phyloP scores from a whole-genome alignment of 1,284 basidiomycete genomes.

The Cryptococcus maquisensis region DNA sequence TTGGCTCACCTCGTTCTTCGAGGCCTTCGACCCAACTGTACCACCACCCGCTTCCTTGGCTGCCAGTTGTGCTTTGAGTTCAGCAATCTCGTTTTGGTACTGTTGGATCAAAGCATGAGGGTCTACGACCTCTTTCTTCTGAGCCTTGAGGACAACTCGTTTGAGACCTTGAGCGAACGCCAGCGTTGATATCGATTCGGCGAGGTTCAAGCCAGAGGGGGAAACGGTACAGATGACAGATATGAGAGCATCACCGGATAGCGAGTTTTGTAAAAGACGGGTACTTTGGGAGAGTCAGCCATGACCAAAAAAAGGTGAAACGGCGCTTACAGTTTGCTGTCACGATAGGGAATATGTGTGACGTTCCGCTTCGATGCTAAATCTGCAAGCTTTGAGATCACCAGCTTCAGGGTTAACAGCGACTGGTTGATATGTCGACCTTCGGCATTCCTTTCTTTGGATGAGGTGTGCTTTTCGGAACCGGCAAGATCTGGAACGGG shows the following conservation, averaged over 20 bases:
- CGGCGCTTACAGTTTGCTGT: slow-evolving; percentile 64
- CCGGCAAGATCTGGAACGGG: slow-evolving; percentile 83
- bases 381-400: slow-evolving; percentile 83
- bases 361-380: slow-evolving; percentile 72
- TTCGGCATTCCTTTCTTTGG: slow-evolving; percentile 85
- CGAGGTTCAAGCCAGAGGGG: slow-evolving; percentile 63
- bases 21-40: slow-evolving; percentile 60
- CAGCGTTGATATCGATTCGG: slow-evolving; percentile 77
- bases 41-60: slow-evolving; percentile 47
- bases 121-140: slow-evolving; percentile 88
- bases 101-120: slow-evolving; percentile 82
- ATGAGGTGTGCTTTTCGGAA: slow-evolving; percentile 89
- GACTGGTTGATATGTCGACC: slow-evolving; percentile 82
- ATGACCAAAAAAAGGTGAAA: not conserved
- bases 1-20: slow-evolving; percentile 16
- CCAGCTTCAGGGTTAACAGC: slow-evolving; percentile 79
- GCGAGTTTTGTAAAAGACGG: slow-evolving; percentile 87
- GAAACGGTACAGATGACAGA: slow-evolving; percentile 96
- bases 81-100: slow-evolving; percentile 85
- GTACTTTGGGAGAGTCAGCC: slow-evolving; percentile 53
- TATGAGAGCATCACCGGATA: slow-evolving; percentile 90
- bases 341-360: slow-evolving; percentile 92
- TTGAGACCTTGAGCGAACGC: slow-evolving; percentile 65
- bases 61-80: slow-evolving; percentile 54
- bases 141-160: slow-evolving; percentile 66